Evolutionary conservation across 1,284 basidiomycete genomes (phyloP).

Genomic region (Phylloporus sp.): DNA sequence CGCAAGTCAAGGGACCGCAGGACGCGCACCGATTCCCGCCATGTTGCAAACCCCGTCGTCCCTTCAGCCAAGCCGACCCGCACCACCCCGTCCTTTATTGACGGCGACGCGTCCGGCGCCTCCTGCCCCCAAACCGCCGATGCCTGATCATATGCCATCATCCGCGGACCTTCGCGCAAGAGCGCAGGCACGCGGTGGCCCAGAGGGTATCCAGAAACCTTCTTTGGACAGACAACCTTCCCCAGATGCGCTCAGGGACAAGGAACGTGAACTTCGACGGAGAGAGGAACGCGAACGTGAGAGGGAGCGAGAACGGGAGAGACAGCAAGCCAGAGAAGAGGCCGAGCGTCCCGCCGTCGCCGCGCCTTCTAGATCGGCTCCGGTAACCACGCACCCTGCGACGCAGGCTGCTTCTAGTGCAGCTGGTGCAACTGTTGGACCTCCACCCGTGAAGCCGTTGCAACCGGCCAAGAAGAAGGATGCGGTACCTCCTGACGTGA

Average conservation of each 20-base stretch:
- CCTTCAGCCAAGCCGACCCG: slow-evolving; percentile 54
- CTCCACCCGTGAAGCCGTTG: slow-evolving; percentile 74
- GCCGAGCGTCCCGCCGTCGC: slow-evolving; percentile 43
- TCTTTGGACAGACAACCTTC: slow-evolving; percentile 40
- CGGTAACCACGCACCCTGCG: slow-evolving; percentile 49
- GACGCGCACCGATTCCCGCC: slow-evolving; percentile 38
- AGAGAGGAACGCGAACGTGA: slow-evolving; percentile 37
- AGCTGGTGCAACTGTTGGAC: slow-evolving; percentile 52
- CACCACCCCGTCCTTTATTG: slow-evolving; percentile 56
- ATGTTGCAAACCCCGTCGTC: slow-evolving; percentile 31
- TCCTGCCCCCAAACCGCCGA: slow-evolving; percentile 48
- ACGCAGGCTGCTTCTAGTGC: slow-evolving; percentile 43
- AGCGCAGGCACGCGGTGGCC: slow-evolving; percentile 58
- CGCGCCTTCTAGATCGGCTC: slow-evolving; percentile 57
- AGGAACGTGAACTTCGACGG: slow-evolving; percentile 38
- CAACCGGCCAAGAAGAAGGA: slow-evolving; percentile 72
- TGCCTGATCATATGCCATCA: slow-evolving; percentile 60
- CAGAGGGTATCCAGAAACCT: slow-evolving; percentile 39
- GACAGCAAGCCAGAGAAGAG: slow-evolving; percentile 32
- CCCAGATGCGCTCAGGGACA: slow-evolving; percentile 30
- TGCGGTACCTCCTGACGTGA: slow-evolving; percentile 39
- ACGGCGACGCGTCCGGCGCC: slow-evolving; percentile 53
- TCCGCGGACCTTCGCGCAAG: slow-evolving; percentile 65
- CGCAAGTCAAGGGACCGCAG: slow-evolving; percentile 15
- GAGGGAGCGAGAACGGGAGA: slow-evolving; percentile 35